These are phyloP conservation scores for Malus hybrid DNA, from an alignment of 331 rosid species.

Conservation along the genomic window DNA sequence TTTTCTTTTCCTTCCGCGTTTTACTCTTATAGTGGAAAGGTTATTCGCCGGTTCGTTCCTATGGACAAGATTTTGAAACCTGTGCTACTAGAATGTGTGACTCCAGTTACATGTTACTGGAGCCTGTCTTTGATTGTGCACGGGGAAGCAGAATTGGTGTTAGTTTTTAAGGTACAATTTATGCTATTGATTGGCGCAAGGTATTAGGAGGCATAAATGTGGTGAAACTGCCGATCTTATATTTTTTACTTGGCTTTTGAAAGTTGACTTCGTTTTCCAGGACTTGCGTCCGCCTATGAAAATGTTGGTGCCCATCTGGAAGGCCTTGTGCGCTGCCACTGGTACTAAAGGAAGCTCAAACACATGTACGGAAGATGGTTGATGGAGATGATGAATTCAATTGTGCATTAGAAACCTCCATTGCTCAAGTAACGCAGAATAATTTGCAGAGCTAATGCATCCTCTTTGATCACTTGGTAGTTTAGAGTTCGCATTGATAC, in stretches of 20 bases:
- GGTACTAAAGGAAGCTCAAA: constrained; percentile 27
- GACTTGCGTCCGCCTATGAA: constrained; percentile 65
- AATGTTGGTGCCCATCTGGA: constrained; percentile 85
- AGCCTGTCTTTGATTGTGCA: constrained; percentile 56
- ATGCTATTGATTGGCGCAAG: not conserved
- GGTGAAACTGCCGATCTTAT: not conserved
- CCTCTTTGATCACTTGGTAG: not conserved
- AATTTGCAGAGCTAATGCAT: not conserved
- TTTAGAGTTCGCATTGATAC: not conserved
- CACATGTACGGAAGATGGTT: constrained; percentile 16
- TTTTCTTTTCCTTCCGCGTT: too few relatives aligned
- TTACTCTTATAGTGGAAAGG: constrained; percentile 51
- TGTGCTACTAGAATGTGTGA: constrained; percentile 67
- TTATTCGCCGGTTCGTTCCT: constrained; percentile 60
- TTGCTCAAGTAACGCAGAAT: not conserved
- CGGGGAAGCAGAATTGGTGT: constrained; percentile 53
- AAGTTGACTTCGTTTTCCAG: constrained; percentile 29
- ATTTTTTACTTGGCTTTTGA: not conserved
- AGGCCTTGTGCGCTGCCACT: constrained; percentile 70
- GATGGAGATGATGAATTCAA: not conserved
- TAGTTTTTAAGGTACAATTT: constrained; percentile 64
- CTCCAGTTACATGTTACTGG: constrained; percentile 93
- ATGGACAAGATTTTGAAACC: constrained; percentile 75
- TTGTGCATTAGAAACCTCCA: not conserved
- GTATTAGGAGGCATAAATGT: not conserved